phyloP scores from a whole-genome alignment of 257 asterid genomes.

The Nicotiana attenuata region DNA sequence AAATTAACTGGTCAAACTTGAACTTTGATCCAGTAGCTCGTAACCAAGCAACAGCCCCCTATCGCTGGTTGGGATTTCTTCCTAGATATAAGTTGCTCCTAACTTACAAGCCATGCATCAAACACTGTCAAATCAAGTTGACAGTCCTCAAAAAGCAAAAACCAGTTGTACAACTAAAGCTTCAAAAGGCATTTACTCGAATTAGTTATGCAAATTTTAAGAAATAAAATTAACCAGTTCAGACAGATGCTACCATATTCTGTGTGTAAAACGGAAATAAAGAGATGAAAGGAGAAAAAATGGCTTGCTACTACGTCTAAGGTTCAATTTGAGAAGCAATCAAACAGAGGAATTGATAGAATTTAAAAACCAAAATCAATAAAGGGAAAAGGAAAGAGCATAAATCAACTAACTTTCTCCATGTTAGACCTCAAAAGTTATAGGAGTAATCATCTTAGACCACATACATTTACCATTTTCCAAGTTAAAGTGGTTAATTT shows the following conservation, averaged over 20 bases:
- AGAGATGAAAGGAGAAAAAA: not conserved
- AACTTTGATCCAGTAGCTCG: not conserved
- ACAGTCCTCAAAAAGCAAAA: not conserved
- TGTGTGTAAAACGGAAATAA: not conserved
- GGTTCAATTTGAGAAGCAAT: not conserved
- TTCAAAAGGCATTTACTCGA: not conserved
- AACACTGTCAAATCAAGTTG: not conserved
- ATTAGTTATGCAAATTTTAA: not conserved
- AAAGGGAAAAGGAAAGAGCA: not conserved
- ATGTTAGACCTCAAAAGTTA: not conserved
- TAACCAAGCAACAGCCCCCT: not conserved
- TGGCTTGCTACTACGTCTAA: not conserved
- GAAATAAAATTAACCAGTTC: not conserved
- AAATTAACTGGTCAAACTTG: not conserved
- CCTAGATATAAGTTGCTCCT: not conserved
- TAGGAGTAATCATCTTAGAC: not conserved
- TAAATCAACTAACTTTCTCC: not conserved
- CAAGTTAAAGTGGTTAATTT: not conserved
- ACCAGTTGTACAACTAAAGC: not conserved
- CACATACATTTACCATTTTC: not conserved
- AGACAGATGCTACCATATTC: not conserved
- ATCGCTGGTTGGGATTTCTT: not conserved
- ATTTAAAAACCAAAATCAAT: not conserved
- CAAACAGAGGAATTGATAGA: not conserved
- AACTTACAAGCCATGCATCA: not conserved